Evolutionary conservation across 208 protist species (phyloP).

Genomic region (Leishmania tropica): DNA sequence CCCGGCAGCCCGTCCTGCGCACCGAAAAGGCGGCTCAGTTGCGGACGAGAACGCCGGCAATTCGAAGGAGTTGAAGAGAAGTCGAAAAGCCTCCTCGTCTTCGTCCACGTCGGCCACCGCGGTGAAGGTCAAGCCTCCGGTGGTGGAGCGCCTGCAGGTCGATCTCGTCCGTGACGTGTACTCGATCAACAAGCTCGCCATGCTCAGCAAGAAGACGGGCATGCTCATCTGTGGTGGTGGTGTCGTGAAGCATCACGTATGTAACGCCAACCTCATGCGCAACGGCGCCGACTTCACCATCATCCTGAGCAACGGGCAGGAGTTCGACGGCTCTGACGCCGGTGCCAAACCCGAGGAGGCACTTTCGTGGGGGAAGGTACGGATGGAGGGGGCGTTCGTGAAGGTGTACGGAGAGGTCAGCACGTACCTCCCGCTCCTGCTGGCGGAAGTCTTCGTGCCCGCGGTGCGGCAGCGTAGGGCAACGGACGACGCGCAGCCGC

Average conservation of each 20-base stretch:
- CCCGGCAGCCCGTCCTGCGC: background rate
- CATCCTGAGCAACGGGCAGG: slow-evolving; percentile 97
- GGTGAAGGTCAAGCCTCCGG: background rate
- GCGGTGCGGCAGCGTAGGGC: slow-evolving; percentile 43
- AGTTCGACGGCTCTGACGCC: slow-evolving; percentile 99
- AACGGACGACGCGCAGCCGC: background rate
- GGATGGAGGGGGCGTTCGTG: slow-evolving; percentile 93
- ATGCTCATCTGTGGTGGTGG: slow-evolving; percentile 99
- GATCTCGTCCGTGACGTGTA: slow-evolving; percentile 97
- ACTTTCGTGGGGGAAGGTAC: slow-evolving; percentile 99
- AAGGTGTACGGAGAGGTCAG: slow-evolving; percentile 99
- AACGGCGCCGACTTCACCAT: slow-evolving; percentile 99
- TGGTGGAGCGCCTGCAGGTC: slow-evolving; percentile 33
- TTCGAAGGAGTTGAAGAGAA: background rate
- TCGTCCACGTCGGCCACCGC: background rate
- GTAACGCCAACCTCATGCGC: slow-evolving; percentile 99
- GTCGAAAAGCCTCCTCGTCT: background rate
- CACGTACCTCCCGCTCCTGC: slow-evolving; percentile 97
- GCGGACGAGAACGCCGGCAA: slow-evolving; percentile 4
- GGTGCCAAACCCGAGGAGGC: slow-evolving; percentile 99
- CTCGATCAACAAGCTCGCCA: slow-evolving; percentile 95
- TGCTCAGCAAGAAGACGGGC: slow-evolving; percentile 94
- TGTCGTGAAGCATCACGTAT: slow-evolving; percentile 99
- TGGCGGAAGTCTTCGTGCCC: slow-evolving; percentile 94
- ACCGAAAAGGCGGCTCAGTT: background rate